Base-by-base conservation (phyloP, 2,329 filamentous ascomycete genomes). In the Aquanectria penicillioides region DNA sequence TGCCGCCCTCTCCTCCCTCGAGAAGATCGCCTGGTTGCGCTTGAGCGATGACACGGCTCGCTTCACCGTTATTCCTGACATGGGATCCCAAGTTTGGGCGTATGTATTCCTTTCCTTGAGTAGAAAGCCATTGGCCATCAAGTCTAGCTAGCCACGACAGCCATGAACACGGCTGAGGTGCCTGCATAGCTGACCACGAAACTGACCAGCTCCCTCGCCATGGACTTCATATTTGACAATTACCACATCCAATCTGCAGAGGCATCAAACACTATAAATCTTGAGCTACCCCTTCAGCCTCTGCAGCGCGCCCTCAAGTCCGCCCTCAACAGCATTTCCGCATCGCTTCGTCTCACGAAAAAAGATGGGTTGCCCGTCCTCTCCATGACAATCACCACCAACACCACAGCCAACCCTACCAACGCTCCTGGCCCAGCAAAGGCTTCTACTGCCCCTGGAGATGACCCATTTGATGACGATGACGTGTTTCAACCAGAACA, bases 51-150 rank as follows among this genome's bases (percentile, higher is more conserved):
- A 94, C 58, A 89, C 89, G 53, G 89, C 94, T 55, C 93, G 94
- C 68, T 97, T 99, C 79, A 98, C 95, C 59, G 92, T 98, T 70
- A 94, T 98, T 62, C 94, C 95, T 1, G 93, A 97, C 73, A 90
- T 92, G 71, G 94, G 95, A 59, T 96, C 93, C 8, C 94, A 98
- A 82, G 94, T 98, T 52, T 99, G 95, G 95, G 92, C 93, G 83
- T 94, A 83, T 73, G 89, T 63, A 10, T 37, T 18, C 20, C 23
- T 54, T n/a, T 12, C 13, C 41, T 28, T 18, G 11, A 36, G 29
- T 10, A 20, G 23, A 11, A 17, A 23, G 15, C 13, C 29, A 15
- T 15, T 25, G 29, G 15, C 20, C 20, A 12, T 13, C 17, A 13
- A 23, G 23, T 20, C 25, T 43, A 38, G n/a, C n/a, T n/a, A n/a